Conservation (phyloP, 1,284 basidiomycete species). For the Pseudomicrostroma phylloplanum region DNA sequence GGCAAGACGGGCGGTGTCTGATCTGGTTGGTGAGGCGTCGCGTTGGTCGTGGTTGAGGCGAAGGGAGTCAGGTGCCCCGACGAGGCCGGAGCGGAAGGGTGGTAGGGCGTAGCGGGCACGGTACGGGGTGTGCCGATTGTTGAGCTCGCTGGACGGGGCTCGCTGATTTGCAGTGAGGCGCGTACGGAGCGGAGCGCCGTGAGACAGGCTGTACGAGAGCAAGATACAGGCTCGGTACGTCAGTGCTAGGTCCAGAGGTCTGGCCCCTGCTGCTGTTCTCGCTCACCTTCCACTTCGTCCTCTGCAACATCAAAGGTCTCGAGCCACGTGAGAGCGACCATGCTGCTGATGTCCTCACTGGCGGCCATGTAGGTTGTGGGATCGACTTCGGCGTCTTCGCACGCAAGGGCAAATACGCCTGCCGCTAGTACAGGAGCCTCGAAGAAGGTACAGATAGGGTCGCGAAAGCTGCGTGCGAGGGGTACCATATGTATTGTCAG, state of each 20-base stretch:
- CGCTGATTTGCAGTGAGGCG: neutral
- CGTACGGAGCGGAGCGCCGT: neutral
- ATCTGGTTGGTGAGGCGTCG: too few species aligned
- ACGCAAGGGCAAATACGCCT: constrained; percentile 40
- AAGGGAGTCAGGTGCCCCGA: too few species aligned
- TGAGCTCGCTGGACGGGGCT: neutral
- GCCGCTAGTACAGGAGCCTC: constrained; percentile 45
- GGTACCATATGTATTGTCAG: constrained; percentile 17
- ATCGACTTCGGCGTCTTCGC: constrained; percentile 11
- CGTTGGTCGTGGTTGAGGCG: too few species aligned
- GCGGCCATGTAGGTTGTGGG: neutral
- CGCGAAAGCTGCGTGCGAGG: constrained; percentile 4
- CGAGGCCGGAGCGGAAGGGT: neutral
- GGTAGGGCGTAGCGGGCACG: neutral
- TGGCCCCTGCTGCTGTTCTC: neutral
- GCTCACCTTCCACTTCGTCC: constrained; percentile 1
- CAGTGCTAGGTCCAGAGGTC: neutral
- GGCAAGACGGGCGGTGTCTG: too few species aligned
- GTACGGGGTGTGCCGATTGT: neutral
- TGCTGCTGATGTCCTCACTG: neutral
- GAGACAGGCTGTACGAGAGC: neutral
- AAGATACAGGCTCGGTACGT: neutral
- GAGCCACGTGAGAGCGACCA: neutral
- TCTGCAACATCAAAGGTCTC: neutral
- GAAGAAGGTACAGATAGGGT: constrained; percentile 35